A percentile compares a stretch with the other conserved stretches of the same genome.
phyloP scores from a whole-genome alignment of 805 yeast species.

The Schizosaccharomyces octosporus region DNA sequence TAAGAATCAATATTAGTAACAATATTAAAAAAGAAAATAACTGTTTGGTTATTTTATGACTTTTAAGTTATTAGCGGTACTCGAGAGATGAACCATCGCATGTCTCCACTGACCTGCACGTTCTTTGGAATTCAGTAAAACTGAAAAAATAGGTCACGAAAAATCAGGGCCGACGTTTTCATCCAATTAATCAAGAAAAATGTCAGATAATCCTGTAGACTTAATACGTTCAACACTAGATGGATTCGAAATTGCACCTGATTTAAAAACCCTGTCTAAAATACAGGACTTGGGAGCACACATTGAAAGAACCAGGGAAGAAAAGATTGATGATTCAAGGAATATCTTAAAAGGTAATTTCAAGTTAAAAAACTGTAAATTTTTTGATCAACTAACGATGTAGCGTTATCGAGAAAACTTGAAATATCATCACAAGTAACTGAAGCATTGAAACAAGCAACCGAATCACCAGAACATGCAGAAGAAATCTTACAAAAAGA shows the following conservation, averaged over 20 bases:
- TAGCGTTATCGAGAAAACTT: not conserved
- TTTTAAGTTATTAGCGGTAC: no score
- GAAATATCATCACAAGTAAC: not conserved
- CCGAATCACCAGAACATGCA: conserved; percentile 4
- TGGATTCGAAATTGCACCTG: conserved; percentile 1
- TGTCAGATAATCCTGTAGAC: not conserved
- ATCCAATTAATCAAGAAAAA: not conserved
- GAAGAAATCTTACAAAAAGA: conserved; percentile 6
- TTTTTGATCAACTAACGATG: not conserved
- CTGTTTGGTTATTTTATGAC: no score
- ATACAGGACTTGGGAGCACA: not conserved
- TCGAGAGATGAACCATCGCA: no score
- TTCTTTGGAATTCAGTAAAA: no score
- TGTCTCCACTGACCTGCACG: no score
- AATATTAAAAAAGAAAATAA: no score
- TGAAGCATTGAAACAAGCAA: conserved; percentile 2
- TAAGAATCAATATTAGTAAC: no score
- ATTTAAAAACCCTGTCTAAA: not conserved
- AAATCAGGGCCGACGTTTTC: no score
- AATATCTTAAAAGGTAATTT: not conserved
- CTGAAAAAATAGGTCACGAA: no score
- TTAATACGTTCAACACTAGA: not conserved
- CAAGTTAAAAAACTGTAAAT: not conserved
- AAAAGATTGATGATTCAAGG: not conserved
- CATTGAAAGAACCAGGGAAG: not conserved